Base-by-base conservation (phyloP, 805 yeast species). In the Yamadazyma takamatsuzukensis region DNA sequence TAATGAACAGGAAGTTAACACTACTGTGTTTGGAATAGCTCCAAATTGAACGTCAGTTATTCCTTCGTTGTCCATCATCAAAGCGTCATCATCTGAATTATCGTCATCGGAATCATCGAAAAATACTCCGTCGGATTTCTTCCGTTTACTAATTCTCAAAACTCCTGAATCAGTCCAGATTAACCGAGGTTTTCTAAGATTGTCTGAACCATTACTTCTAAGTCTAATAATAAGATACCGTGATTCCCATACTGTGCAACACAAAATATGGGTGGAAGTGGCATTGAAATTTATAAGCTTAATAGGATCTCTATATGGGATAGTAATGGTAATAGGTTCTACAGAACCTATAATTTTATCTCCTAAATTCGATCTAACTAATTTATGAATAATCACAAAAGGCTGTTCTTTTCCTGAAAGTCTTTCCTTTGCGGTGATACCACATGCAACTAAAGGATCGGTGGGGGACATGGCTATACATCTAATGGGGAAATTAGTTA, bases 231-330 rank as follows among this genome's bases (percentile, higher is more conserved):
- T 78, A 51, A 90, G 64, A 52, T 86, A 84, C 27, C 96, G 57
- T 6, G 89, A 76, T 50, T 88, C 96, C 51, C 85, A 59, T 1
- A 75, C 76, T 0, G 93, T 83, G 13, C 90, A 77, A 45, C 94
- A 86, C 3, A 88, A 66, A 21, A 89, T 47, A 45, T 82, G 82
- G 3, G 74, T 61, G 0, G 87, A 84, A 34, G 82, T 80, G 1
- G 76, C 65, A 4, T 94, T 84, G 53, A 89, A 85, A 30, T 77
- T 74, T 7, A 89, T 56, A 3, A 82, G 67, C 42, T 81, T 81
- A 24, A 89, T 76, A 1, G 95, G 94, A 54, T 90, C 97, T 18
- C 85, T 61, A 54, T 86, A 87, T 0, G 97, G 96, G 31, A 85
- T 68, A 0, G 94, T 81, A 19, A 88, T 77, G 2, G 88, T 77